Percentiles rank a stretch among this genome's conserved stretches.
Evolutionary conservation across 352 stramenopile species (phyloP).

Genomic region (Blastocystis sp.): DNA sequence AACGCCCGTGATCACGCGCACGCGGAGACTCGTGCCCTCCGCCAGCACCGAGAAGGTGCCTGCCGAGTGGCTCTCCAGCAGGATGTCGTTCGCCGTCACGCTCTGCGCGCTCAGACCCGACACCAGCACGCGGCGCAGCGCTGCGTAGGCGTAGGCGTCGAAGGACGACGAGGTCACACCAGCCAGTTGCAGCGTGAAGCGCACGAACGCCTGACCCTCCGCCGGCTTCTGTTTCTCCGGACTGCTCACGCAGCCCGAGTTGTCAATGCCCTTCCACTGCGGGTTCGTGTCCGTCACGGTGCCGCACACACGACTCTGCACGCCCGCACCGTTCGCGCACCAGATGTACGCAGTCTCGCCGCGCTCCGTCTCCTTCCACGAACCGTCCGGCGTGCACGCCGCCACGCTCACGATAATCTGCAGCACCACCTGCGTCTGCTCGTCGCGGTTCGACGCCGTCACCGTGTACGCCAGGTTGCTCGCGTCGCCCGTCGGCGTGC

Average conservation of each 20-base stretch:
- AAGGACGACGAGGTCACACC: constrained; percentile 16
- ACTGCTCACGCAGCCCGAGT: constrained; percentile 36
- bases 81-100: not conserved
- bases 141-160: constrained; percentile 27
- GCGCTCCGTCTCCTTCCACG: constrained; percentile 42
- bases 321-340: constrained; percentile 35
- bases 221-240: constrained; percentile 33
- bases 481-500: constrained; percentile 44
- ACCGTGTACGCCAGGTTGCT: constrained; percentile 36
- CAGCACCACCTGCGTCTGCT: constrained; percentile 4
- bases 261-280: constrained; percentile 43
- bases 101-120: not conserved
- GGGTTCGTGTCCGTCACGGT: not conserved
- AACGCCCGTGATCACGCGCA: not conserved
- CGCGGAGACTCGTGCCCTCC: not conserved
- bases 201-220: constrained; percentile 55
- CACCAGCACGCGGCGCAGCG: constrained; percentile 50
- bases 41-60: constrained; percentile 55
- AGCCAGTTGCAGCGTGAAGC: constrained; percentile 50
- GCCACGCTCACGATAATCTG: constrained; percentile 60
- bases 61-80: constrained; percentile 25
- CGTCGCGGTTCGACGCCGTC: constrained; percentile 17
- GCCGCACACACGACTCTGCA: constrained; percentile 56
- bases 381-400: not conserved
- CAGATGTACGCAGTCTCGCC: constrained; percentile 39